Evolutionary conservation across 257 asterid genomes (phyloP).

Genomic region (Catharanthus roseus): DNA sequence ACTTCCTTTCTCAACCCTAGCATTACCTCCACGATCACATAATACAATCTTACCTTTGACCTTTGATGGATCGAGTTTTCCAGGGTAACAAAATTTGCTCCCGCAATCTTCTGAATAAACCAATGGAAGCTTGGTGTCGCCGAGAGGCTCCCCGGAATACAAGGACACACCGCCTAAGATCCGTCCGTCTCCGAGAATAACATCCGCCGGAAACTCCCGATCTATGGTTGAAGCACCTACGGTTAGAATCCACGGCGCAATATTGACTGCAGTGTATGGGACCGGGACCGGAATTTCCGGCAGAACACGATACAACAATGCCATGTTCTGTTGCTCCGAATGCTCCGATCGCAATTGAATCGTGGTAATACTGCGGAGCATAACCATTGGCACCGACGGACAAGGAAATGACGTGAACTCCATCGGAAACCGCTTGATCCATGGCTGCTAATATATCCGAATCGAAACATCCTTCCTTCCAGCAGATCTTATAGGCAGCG

Average conservation of each 20-base stretch:
- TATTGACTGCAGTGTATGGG: constrained; percentile 61
- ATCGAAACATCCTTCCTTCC: constrained; percentile 69
- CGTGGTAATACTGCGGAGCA: constrained; percentile 58
- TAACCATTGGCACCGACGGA: constrained; percentile 75
- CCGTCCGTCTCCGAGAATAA: constrained; percentile 64
- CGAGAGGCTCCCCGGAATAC: constrained; percentile 51
- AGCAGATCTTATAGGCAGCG: constrained; percentile 81
- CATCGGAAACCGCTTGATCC: constrained; percentile 73
- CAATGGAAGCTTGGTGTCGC: constrained; percentile 38
- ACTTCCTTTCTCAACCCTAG: constrained; percentile 79
- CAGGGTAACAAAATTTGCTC: constrained; percentile 66
- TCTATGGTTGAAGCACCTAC: constrained; percentile 96
- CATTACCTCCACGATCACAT: constrained; percentile 93
- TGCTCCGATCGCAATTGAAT: constrained; percentile 86
- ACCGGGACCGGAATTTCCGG: constrained; percentile 85
- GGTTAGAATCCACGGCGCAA: constrained; percentile 94
- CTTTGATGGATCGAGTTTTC: constrained; percentile 42
- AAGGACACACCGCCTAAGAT: constrained; percentile 66
- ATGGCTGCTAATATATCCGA: constrained; percentile 85
- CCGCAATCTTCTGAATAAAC: constrained; percentile 79
- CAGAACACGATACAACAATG: constrained; percentile 82
- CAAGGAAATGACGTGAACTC: constrained; percentile 73
- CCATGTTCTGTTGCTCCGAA: constrained; percentile 69
- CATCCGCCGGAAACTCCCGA: constrained; percentile 90
- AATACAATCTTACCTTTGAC: constrained; percentile 83